These are phyloP conservation scores for Pseudocercospora musae DNA, from an alignment of 2,329 filamentous ascomycete species.

Conservation along the genomic window DNA sequence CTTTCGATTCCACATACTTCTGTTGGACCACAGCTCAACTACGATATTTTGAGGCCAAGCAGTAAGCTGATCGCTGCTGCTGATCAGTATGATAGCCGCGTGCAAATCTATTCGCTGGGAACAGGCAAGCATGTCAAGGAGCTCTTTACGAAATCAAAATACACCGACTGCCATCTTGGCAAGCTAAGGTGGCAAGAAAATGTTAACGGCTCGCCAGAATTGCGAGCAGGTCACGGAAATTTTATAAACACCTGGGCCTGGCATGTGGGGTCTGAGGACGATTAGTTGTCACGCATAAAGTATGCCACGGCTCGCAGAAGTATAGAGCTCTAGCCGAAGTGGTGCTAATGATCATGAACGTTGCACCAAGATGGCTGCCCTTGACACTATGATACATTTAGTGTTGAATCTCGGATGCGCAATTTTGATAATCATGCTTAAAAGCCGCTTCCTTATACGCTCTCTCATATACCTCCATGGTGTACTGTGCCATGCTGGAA, in stretches of 20 bases:
- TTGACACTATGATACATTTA: not conserved
- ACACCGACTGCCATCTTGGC: not conserved
- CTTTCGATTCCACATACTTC: constrained; percentile 13
- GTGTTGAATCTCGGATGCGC: constrained; percentile 7
- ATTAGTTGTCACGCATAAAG: not conserved
- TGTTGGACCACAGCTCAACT: constrained; percentile 1
- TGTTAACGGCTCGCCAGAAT: not conserved
- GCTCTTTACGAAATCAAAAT: not conserved
- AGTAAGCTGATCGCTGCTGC: constrained; percentile 22
- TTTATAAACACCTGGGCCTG: not conserved
- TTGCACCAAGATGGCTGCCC: not conserved
- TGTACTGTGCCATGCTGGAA: not conserved
- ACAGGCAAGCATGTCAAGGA: constrained; percentile 20
- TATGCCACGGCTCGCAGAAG: not conserved
- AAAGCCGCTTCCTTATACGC: constrained; percentile 5
- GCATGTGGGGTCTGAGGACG: not conserved
- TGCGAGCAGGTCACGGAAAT: not conserved
- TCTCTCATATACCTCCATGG: constrained; percentile 2
- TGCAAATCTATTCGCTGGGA: constrained; percentile 27
- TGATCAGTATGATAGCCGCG: constrained; percentile 17
- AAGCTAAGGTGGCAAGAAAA: not conserved
- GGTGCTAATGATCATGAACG: not conserved
- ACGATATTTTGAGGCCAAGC: not conserved
- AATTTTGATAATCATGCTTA: constrained; percentile 6
- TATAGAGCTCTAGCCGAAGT: not conserved